Conservation (phyloP, 441 rosid species). For the Gossypium davidsonii region DNA sequence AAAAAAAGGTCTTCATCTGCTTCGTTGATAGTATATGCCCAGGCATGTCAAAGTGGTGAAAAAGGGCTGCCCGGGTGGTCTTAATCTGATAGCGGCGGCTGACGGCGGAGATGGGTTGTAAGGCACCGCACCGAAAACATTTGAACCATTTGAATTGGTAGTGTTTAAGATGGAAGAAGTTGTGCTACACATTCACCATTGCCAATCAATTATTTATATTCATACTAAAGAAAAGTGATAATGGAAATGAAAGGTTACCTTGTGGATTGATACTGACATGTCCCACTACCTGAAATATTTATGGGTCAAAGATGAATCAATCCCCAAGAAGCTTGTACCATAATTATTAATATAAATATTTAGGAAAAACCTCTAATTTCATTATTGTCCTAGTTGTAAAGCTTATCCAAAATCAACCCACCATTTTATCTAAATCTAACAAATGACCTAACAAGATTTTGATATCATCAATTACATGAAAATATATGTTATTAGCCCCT, state of each 20-base stretch:
- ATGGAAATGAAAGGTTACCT: slow-evolving; percentile 38
- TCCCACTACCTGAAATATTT: slow-evolving; percentile 51
- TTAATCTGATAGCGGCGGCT: slow-evolving; percentile 26
- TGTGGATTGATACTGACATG: slow-evolving; percentile 72
- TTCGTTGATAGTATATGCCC: background rate
- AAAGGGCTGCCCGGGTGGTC: background rate
- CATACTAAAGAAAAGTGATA: no score
- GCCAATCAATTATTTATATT: background rate
- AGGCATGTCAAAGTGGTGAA: slow-evolving; percentile 2
- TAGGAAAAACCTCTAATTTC: background rate
- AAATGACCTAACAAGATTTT: background rate
- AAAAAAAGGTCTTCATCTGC: no score
- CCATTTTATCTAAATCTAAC: background rate
- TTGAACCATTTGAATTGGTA: slow-evolving; percentile 41
- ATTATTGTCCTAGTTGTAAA: background rate
- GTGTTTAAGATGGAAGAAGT: slow-evolving; percentile 74
- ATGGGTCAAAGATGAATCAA: background rate
- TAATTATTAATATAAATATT: no score
- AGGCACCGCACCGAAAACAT: slow-evolving; percentile 71
- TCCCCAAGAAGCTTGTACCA: no score
- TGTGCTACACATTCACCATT: slow-evolving; percentile 45
- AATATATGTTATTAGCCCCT: no score
- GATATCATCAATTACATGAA: no score
- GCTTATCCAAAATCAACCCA: background rate
- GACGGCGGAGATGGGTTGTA: slow-evolving; percentile 44